Conservation (phyloP, 2,329 filamentous ascomycete genomes). For the Apiospora aurea region DNA sequence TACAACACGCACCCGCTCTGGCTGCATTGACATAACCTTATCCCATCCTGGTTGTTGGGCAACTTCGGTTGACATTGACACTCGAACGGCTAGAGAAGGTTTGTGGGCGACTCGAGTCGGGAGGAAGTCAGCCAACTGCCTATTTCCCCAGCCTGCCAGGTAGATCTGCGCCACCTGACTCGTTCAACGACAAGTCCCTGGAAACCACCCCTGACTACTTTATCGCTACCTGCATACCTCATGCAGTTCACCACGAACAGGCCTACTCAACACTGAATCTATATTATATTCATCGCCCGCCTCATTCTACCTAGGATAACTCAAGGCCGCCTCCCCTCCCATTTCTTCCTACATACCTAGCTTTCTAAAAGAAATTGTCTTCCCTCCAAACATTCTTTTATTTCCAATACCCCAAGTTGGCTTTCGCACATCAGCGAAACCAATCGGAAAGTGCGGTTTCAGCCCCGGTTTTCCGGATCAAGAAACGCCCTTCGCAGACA, state of each 20-base stretch:
- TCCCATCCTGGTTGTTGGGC: background rate
- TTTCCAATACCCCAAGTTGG: background rate
- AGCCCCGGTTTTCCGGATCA: background rate
- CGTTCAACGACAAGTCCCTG: background rate
- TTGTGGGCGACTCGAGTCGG: background rate
- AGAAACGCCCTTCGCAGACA: constrained; percentile 8
- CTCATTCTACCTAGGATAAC: background rate
- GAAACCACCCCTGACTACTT: constrained; percentile 16
- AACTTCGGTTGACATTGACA: constrained; percentile 7
- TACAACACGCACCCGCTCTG: background rate
- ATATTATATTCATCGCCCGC: constrained; percentile 7
- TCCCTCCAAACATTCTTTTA: background rate
- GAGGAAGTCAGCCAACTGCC: background rate
- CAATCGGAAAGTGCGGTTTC: background rate
- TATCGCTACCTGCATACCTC: background rate
- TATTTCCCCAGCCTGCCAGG: constrained; percentile 1
- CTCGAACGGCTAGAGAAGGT: constrained; percentile 4
- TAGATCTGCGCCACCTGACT: constrained; percentile 13
- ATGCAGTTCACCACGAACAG: background rate
- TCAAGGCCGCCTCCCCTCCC: background rate
- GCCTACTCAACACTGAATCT: background rate
- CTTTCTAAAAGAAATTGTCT: background rate
- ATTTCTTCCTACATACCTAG: background rate
- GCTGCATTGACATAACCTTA: background rate
- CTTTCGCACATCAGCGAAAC: background rate